phyloP scores from a whole-genome alignment of 352 stramenopile genomes.

The Halophytophthora batemanensis region DNA sequence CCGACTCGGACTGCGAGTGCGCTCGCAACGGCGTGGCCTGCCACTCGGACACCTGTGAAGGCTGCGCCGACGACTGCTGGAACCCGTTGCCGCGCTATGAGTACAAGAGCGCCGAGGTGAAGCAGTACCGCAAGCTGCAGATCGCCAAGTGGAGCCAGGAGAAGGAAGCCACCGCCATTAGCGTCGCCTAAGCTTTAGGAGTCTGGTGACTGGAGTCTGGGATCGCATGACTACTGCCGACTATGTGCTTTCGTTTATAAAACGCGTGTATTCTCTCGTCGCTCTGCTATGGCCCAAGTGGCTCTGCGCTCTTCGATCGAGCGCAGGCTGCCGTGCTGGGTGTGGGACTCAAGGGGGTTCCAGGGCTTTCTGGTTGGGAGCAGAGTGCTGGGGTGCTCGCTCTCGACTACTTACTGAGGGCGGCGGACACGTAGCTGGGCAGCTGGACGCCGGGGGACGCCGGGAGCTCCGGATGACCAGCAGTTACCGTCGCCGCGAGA shows the following conservation, averaged over 20 bases:
- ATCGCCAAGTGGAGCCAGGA: constrained; percentile 57
- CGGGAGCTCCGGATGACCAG: not conserved
- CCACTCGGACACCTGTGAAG: constrained; percentile 70
- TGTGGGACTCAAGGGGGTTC: constrained; percentile 13
- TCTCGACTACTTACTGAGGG: constrained; percentile 19
- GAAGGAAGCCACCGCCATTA: constrained; percentile 18
- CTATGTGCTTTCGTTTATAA: constrained; percentile 21
- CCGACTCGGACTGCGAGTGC: constrained; percentile 66
- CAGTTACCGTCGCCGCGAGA: constrained; percentile 69
- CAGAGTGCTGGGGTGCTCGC: constrained; percentile 21
- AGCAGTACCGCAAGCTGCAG: constrained; percentile 67
- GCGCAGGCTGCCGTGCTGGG: constrained; percentile 12
- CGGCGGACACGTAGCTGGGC: constrained; percentile 16
- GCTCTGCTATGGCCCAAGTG: constrained; percentile 7
- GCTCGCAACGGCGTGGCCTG: constrained; percentile 69
- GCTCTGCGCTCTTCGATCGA: constrained; percentile 22
- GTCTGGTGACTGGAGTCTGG: not conserved
- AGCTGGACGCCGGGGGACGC: not conserved
- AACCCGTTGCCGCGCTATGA: constrained; percentile 71
- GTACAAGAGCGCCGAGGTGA: constrained; percentile 71
- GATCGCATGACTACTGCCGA: not conserved
- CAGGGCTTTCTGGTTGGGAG: constrained; percentile 11
- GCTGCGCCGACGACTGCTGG: constrained; percentile 66
- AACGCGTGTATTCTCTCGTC: constrained; percentile 19
- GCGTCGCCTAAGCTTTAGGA: constrained; percentile 24